These are phyloP conservation scores for Periconia sp. DNA, from an alignment of 2,329 filamentous ascomycete species.

Conservation along the genomic window DNA sequence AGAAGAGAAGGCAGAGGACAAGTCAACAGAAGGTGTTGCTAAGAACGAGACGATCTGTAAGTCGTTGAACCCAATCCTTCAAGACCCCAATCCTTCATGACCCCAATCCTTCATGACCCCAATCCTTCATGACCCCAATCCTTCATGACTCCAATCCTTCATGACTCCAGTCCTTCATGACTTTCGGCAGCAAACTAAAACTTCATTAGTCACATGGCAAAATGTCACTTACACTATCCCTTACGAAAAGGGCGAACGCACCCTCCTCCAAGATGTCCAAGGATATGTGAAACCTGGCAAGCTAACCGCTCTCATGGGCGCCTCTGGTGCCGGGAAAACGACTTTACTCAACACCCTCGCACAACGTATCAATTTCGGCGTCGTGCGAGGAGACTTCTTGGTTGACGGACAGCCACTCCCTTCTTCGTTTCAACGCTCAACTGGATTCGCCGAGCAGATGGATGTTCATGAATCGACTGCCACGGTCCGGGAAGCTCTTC, in stretches of 20 bases:
- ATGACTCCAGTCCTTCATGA: neutral
- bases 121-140: neutral
- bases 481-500: conserved; percentile 66
- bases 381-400: conserved; percentile 48
- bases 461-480: conserved; percentile 65
- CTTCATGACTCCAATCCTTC: neutral
- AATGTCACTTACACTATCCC: conserved; percentile 76
- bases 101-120: neutral
- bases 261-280: conserved; percentile 61
- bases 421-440: conserved; percentile 77
- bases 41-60: conserved; percentile 57
- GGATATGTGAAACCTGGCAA: conserved; percentile 94
- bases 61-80: neutral
- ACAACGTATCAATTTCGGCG: conserved; percentile 49
- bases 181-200: neutral
- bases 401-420: conserved; percentile 44
- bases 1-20: conserved; percentile 26
- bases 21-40: conserved; percentile 53
- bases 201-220: conserved; percentile 71
- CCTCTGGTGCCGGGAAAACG: conserved; percentile 56
- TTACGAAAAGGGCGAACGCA: conserved; percentile 47
- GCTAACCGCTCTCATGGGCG: conserved; percentile 76
- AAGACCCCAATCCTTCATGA: neutral
- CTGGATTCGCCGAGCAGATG: conserved; percentile 72
- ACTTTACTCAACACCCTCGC: conserved; percentile 41